Evolutionary conservation across 2,329 filamentous ascomycete genomes (phyloP).

Genomic region (Pyrenophora seminiperda): DNA sequence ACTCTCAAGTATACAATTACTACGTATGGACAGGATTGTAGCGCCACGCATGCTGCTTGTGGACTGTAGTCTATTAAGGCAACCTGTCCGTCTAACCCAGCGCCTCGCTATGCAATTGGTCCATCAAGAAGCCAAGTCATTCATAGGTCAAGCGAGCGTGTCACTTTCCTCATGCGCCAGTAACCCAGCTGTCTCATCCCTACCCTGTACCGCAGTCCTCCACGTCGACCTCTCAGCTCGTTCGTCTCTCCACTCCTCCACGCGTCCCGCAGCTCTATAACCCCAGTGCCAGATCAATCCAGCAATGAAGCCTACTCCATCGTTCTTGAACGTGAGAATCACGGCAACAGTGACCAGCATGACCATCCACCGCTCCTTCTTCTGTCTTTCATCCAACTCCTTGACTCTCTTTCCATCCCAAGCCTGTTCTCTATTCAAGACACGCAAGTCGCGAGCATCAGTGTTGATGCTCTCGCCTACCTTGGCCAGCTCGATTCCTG

Average conservation of each 20-base stretch:
- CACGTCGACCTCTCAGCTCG: constrained; percentile 29
- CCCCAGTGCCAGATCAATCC: constrained; percentile 80
- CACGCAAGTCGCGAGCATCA: constrained; percentile 64
- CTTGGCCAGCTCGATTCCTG: constrained; percentile 83
- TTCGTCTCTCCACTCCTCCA: constrained; percentile 34
- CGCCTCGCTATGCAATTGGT: no score
- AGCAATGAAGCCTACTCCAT: constrained; percentile 82
- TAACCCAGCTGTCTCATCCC: constrained; percentile 30
- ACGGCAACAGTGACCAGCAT: constrained; percentile 88
- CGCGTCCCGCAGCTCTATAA: constrained; percentile 51
- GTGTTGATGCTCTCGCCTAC: constrained; percentile 84
- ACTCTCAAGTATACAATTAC: no score
- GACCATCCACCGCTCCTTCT: constrained; percentile 78
- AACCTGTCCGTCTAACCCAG: no score
- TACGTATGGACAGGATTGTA: no score
- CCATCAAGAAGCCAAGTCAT: background rate
- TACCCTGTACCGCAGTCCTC: constrained; percentile 26
- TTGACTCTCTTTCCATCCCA: constrained; percentile 54
- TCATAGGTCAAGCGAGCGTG: constrained; percentile 7
- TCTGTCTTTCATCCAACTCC: constrained; percentile 68
- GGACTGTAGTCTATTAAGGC: no score
- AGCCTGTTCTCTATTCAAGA: constrained; percentile 40
- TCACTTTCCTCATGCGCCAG: constrained; percentile 38
- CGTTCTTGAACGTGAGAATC: constrained; percentile 85
- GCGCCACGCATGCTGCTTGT: no score